Base-by-base conservation (phyloP, 805 yeast genomes). In the Ogataea pignaliae region DNA sequence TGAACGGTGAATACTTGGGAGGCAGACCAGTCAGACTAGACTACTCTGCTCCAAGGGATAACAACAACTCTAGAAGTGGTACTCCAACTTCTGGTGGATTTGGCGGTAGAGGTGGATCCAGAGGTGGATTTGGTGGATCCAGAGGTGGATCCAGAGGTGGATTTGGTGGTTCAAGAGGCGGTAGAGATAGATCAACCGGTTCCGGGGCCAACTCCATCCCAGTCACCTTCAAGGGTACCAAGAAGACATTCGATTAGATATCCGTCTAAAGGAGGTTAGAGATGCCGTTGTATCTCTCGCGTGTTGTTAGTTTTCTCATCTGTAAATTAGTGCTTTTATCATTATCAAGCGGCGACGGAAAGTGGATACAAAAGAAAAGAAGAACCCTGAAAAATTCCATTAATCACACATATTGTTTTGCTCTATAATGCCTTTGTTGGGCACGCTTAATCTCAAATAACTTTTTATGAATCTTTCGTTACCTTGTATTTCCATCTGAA, bases 11-110 rank as follows among this genome's bases (percentile, higher is more conserved):
- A 68, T 79, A 81, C 73, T 76, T 93, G 59, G 89, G 81, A 52
- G 96, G 95, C 57, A 83, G 99, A 75, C 80, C 97, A 50, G 85
- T 93, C 61, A 86, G 99, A 78, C 77, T 93, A 56, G 99, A 93
- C 72, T 93, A 67, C 79, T 87, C 97, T 42, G 80, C 96, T 44
- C 98, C 99, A 68, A 85, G 64, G 53, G 63, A 54, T 52, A 56
- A 62, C 60, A 66, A 66, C 53, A 46, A 48, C 44, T 55, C 71
- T 35, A 61, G 71, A 54, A 69, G 70, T 41, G 71, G 68, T 30
- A 60, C 66, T 36, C 56, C 60, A 37, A 48, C 63, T 34, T 59
- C 74, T 51, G 76, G 79, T 43, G 69, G 73, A 39, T 60, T 71
- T 44, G 70, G 75, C 45, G 70, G 73, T 45, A 45, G 36, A 50